Conservation (phyloP, 1,284 basidiomycete species). For the Malassezia vespertilionis region DNA sequence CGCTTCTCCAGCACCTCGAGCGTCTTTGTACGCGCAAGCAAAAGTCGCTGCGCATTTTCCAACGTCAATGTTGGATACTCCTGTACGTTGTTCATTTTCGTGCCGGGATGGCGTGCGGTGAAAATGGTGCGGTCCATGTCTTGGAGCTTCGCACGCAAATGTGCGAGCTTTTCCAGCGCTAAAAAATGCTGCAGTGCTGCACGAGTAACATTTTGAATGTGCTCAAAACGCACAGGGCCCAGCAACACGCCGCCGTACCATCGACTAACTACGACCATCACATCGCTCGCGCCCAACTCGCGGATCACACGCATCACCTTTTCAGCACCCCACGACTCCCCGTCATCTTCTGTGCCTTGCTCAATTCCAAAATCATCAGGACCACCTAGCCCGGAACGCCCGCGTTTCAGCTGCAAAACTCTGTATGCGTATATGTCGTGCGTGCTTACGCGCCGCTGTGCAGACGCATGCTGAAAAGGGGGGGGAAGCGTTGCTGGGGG, state of each 20-base stretch:
- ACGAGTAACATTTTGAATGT: conserved; percentile 62
- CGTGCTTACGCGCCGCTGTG: conserved; percentile 26
- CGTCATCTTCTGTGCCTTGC: conserved; percentile 41
- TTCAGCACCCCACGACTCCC: conserved; percentile 38
- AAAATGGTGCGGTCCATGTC: conserved; percentile 24
- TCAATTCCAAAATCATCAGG: conserved; percentile 39
- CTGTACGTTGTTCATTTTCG: not conserved
- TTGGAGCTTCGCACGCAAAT: conserved; percentile 21
- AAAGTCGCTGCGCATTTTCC: conserved; percentile 5
- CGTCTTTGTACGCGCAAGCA: conserved; percentile 11
- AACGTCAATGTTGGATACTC: conserved; percentile 5
- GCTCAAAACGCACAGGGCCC: conserved; percentile 61
- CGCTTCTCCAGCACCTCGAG: not conserved
- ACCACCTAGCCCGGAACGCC: conserved; percentile 28
- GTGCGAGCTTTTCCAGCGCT: conserved; percentile 51
- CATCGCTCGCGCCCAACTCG: conserved; percentile 36
- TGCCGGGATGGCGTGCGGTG: not conserved
- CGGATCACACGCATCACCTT: conserved; percentile 27
- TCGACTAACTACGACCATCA: conserved; percentile 39
- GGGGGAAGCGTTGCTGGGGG: conserved; percentile 27
- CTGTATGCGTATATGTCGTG: conserved; percentile 45
- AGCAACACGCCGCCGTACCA: conserved; percentile 68
- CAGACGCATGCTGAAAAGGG: conserved; percentile 25
- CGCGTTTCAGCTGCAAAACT: conserved; percentile 34
- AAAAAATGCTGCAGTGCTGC: conserved; percentile 63